Percentiles rank a stretch among this genome's conserved stretches.
These are phyloP conservation scores for Aspergillus leporis DNA, from an alignment of 495 filamentous ascomycete genomes.

Conservation along the genomic window DNA sequence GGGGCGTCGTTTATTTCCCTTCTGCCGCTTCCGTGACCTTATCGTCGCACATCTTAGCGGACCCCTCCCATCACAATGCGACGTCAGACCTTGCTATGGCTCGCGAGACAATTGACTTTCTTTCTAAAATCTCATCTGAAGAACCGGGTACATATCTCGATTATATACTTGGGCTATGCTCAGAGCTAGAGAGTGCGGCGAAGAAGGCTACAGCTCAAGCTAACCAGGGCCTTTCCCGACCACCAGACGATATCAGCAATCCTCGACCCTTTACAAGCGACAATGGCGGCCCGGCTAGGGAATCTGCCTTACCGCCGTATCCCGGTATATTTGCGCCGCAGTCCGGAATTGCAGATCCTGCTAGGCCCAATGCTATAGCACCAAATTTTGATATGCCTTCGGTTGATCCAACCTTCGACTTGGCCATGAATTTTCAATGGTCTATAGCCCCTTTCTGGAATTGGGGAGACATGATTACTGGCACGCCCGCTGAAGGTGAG, in stretches of 20 bases:
- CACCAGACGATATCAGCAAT: background rate
- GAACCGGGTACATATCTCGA: constrained; percentile 26
- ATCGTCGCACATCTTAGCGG: constrained; percentile 5
- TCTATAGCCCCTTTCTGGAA: constrained; percentile 17
- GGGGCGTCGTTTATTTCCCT: constrained; percentile 25
- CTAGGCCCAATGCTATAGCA: background rate
- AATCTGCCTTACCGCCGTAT: background rate
- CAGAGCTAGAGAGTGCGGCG: constrained; percentile 14
- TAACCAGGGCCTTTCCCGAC: no score
- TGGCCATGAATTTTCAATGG: constrained; percentile 7
- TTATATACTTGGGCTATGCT: constrained; percentile 21
- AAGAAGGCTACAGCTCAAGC: constrained; percentile 3
- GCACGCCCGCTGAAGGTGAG: background rate
- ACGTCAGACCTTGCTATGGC: constrained; percentile 15
- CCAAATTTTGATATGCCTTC: background rate
- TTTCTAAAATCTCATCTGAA: constrained; percentile 13
- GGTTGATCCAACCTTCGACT: background rate
- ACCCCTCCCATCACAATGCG: constrained; percentile 10
- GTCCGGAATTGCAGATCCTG: background rate
- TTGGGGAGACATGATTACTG: constrained; percentile 14
- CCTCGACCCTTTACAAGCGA: background rate
- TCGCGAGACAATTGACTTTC: constrained; percentile 3
- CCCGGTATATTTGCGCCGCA: background rate
- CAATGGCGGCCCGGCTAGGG: background rate
- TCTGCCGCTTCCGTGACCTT: constrained; percentile 19